A percentile compares a stretch with the other conserved stretches of the same genome.
phyloP scores from a whole-genome alignment of 768 basidiomycete genomes.

The Macrolepiota fuliginosa region DNA sequence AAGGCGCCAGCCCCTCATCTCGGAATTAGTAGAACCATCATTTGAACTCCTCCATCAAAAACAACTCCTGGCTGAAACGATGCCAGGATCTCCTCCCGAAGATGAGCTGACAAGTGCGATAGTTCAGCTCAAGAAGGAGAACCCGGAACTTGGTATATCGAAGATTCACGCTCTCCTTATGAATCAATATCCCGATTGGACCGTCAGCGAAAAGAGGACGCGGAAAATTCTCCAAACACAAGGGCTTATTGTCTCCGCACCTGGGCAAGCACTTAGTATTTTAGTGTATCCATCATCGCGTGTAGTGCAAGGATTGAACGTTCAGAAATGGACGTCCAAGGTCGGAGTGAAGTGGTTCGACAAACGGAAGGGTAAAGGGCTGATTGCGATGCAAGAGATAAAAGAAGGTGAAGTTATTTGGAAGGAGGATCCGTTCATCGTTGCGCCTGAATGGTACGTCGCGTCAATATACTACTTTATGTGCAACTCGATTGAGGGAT shows the following conservation, averaged over 20 bases:
- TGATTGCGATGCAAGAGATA: slow-evolving; percentile 70
- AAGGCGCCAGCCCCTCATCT: neutral
- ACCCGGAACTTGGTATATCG: slow-evolving; percentile 66
- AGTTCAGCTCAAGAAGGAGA: slow-evolving; percentile 47
- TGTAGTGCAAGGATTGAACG: slow-evolving; percentile 61
- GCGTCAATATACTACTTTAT: neutral
- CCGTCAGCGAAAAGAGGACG: slow-evolving; percentile 81
- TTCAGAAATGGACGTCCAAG: slow-evolving; percentile 59
- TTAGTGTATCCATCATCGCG: slow-evolving; percentile 57
- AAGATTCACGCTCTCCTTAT: slow-evolving; percentile 71
- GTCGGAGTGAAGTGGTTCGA: slow-evolving; percentile 68
- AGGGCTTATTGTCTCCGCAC: slow-evolving; percentile 39
- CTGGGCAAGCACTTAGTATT: slow-evolving; percentile 17
- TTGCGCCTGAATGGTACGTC: slow-evolving; percentile 77
- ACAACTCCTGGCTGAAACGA: neutral
- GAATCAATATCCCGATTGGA: slow-evolving; percentile 60
- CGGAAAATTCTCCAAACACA: slow-evolving; percentile 66
- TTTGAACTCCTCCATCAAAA: neutral
- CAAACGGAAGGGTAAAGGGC: slow-evolving; percentile 75
- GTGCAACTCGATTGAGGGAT: neutral
- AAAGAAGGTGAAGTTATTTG: slow-evolving; percentile 73
- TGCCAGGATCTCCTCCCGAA: slow-evolving; percentile 50
- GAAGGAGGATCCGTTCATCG: slow-evolving; percentile 80
- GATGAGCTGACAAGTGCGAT: slow-evolving; percentile 58
- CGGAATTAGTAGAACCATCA: neutral